Percentiles rank a stretch among this genome's conserved stretches.
Evolutionary conservation across 1,284 basidiomycete genomes (phyloP).

Genomic region (Trichosporon coremiiforme): DNA sequence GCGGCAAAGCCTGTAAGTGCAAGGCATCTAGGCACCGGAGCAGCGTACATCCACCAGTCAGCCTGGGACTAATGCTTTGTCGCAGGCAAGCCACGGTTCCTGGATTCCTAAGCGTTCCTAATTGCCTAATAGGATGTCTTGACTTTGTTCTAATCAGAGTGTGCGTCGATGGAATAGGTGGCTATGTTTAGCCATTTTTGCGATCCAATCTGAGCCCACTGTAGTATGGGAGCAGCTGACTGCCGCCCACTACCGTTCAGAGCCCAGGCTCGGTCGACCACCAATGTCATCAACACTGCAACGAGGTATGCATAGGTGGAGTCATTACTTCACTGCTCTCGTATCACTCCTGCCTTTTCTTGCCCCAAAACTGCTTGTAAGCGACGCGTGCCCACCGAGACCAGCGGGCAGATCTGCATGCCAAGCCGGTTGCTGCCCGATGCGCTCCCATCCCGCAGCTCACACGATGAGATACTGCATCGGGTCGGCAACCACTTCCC

Average conservation of each 20-base stretch:
- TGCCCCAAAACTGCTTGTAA: neutral
- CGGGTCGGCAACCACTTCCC: neutral
- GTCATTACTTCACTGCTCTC: neutral
- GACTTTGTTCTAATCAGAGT: neutral
- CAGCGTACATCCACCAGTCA: neutral
- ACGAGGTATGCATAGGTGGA: neutral
- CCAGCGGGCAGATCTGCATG: neutral
- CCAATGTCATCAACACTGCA: neutral
- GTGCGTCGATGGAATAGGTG: neutral
- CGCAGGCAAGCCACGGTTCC: neutral
- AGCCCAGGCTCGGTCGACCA: neutral
- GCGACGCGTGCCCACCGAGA: neutral
- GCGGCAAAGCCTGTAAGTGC: too few species aligned
- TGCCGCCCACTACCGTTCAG: too few species aligned
- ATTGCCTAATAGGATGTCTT: neutral
- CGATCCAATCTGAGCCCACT: too few species aligned
- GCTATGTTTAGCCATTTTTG: neutral
- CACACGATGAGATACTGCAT: neutral
- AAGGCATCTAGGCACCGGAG: neutral
- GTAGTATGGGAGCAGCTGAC: too few species aligned
- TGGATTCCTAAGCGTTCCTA: neutral
- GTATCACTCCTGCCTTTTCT: neutral
- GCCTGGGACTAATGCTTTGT: neutral
- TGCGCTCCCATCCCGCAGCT: too few species aligned
- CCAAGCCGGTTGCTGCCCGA: neutral